A percentile compares a stretch with the other conserved stretches of the same genome.
Conservation (phyloP, 169 alveolate species). For the Miamiensis avidus region DNA sequence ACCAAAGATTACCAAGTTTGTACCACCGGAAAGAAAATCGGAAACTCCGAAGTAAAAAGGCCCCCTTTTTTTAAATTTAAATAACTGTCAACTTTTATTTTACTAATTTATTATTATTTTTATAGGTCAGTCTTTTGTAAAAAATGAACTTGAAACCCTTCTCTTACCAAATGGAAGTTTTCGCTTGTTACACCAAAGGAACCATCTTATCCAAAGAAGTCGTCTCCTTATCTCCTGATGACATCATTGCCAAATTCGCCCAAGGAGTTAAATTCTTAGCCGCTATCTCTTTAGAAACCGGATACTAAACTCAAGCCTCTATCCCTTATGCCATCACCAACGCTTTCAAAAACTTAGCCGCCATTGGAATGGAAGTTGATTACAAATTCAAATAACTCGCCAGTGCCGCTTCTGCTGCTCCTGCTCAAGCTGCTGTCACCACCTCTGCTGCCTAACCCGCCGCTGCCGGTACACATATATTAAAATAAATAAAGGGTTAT, state of each 20-base stretch:
- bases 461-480: too few species aligned
- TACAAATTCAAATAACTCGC: constrained; percentile 95
- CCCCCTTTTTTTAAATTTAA: too few species aligned
- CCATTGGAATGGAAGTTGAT: constrained; percentile 94
- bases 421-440: constrained; percentile 81
- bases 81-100: too few species aligned
- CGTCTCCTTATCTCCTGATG: constrained; percentile 94
- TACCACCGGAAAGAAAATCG: constrained; percentile 94
- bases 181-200: constrained; percentile 96
- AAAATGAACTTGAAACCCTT: constrained; percentile 97
- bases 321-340: constrained; percentile 94
- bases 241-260: constrained; percentile 85
- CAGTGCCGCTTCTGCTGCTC: constrained; percentile 84
- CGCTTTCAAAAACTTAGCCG: constrained; percentile 97
- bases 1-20: constrained; percentile 94
- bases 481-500: too few species aligned
- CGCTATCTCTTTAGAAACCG: constrained; percentile 93
- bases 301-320: constrained; percentile 94
- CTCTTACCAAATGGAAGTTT: constrained; percentile 94
- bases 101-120: too few species aligned
- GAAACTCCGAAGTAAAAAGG: constrained; percentile 97
- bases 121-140: constrained; percentile 95
- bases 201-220: constrained; percentile 93
- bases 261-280: constrained; percentile 91
- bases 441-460: constrained; percentile 73